phyloP scores from a whole-genome alignment of 2,329 filamentous ascomycete species.

The Fusarium lyarnte region DNA sequence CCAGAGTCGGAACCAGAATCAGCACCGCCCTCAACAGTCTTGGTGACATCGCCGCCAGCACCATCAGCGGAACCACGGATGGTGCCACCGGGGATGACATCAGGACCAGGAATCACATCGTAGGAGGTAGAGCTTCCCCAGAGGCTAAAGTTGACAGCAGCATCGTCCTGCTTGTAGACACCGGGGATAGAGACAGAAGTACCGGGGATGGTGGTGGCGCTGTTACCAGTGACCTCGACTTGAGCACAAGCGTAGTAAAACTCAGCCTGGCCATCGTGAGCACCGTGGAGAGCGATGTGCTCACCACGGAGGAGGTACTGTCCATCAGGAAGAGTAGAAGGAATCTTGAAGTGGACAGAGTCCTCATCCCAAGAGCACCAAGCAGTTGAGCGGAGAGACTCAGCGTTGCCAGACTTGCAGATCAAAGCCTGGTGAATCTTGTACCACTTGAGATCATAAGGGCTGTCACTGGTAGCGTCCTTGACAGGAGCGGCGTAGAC shows the following conservation, averaged over 20 bases:
- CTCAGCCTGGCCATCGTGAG: slow-evolving; percentile 29
- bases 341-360: slow-evolving; percentile 20
- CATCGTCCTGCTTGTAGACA: slow-evolving; percentile 18
- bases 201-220: slow-evolving; percentile 2
- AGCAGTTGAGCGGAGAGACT: slow-evolving; percentile 11
- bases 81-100: slow-evolving; percentile 17
- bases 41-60: neutral
- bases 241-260: slow-evolving; percentile 37
- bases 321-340: slow-evolving; percentile 8
- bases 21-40: slow-evolving; percentile 7
- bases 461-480: neutral
- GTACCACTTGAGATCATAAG: slow-evolving; percentile 10
- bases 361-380: slow-evolving; percentile 19
- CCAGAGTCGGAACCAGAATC: neutral
- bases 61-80: slow-evolving; percentile 15
- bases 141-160: slow-evolving; percentile 15
- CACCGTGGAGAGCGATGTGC: slow-evolving; percentile 34
- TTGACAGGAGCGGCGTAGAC: slow-evolving; percentile 11
- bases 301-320: slow-evolving; percentile 33
- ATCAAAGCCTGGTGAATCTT: slow-evolving; percentile 19
- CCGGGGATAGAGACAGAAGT: slow-evolving; percentile 13
- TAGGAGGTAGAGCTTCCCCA: slow-evolving; percentile 12
- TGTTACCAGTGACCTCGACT: slow-evolving; percentile 25
- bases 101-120: slow-evolving; percentile 2
- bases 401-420: slow-evolving; percentile 3